Percentiles rank a stretch among this genome's conserved stretches.
Conservation (phyloP, 2,329 filamentous ascomycete genomes). For the Talaromyces sp. region DNA sequence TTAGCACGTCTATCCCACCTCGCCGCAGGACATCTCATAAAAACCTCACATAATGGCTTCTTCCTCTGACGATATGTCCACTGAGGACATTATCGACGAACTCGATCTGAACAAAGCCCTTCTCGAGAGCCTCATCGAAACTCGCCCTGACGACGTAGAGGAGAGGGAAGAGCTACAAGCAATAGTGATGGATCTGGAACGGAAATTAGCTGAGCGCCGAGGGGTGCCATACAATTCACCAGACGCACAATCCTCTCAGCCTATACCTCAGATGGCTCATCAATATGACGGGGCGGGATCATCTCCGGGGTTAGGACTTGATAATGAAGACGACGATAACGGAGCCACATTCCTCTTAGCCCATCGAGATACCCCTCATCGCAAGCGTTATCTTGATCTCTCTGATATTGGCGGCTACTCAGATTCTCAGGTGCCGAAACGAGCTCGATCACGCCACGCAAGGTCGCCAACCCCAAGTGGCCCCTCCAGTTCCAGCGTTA, state of each 20-base stretch:
- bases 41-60: constrained; percentile 9
- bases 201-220: constrained; percentile 25
- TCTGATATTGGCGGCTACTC: background rate
- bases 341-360: background rate
- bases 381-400: background rate
- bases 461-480: background rate
- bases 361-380: background rate
- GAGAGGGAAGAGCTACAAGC: constrained; percentile 28
- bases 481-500: background rate
- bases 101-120: constrained; percentile 32
- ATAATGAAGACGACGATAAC: background rate
- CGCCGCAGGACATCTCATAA: background rate
- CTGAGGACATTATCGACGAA: constrained; percentile 31
- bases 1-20: background rate
- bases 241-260: background rate
- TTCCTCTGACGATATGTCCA: constrained; percentile 13
- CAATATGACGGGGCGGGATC: constrained; percentile 22
- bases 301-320: background rate
- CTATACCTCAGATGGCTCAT: background rate
- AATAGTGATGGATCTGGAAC: constrained; percentile 26
- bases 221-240: constrained; percentile 16
- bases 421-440: constrained; percentile 8
- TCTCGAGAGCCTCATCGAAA: constrained; percentile 28
- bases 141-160: constrained; percentile 25
- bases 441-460: constrained; percentile 6